Base-by-base conservation (phyloP, 331 rosid species). In the Erythrophleum ivorense region DNA sequence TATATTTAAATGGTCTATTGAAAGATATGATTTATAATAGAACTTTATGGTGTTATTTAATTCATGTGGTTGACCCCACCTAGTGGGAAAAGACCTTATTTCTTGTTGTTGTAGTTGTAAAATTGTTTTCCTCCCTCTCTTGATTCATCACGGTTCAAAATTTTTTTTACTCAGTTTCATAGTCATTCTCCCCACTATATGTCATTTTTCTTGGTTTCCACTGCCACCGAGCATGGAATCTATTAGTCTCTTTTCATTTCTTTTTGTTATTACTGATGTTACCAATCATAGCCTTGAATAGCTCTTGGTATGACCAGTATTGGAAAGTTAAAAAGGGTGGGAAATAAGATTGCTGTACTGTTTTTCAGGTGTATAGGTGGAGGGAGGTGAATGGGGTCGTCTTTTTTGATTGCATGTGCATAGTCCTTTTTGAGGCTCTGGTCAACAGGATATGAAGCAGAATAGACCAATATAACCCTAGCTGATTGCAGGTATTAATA, bases 351-450 rank as follows among this genome's bases (percentile, higher is more conserved):
- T 58, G 7, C 6, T 33, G 53, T 54, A 33, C 75, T 79, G 48
- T 24, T 77, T 55, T 70, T 79, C 81, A 79, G 60, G 29, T 68
- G 49, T 76, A 77, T 81, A 80, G 89, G 76, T 80, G 78, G 68
- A 75, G 73, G 34, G 71, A 73, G 50, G 55, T 76, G 70, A 65
- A 64, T 9, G 71, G 72, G 82, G 73, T 53, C 81, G 34, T 53
- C 13, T 83, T 77, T 77, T 86, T 73, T 81, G 83, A 58, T 77
- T 67, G 72, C 78, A 77, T 84, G 84, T 83, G 77, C 85, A 80
- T 86, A 84, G 40, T 83, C 78, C 67, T 77, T 86, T 45, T 75
- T 45, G 83, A 78, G 86, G 76, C 63, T 67, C 74, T 73, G 54
- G 49, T 58, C 79, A 72, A 77, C 81, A 67, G 81, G 77, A 58